Conservation (phyloP, 2,329 filamentous ascomycete species). For the Phaeosphaeria sp. region DNA sequence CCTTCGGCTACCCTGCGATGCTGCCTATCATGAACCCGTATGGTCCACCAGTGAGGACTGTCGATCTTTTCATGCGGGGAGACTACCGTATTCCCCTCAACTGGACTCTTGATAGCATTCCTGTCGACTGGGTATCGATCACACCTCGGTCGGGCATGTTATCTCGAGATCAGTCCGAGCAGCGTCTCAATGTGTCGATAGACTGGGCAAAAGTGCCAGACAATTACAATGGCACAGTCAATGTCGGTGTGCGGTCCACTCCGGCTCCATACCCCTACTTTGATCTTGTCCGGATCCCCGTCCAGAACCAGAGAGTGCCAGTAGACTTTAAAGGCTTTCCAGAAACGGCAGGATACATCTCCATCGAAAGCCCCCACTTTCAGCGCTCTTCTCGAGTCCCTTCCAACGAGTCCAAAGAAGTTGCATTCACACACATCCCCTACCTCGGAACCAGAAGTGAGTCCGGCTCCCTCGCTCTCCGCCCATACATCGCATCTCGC, state of each 20-base stretch:
- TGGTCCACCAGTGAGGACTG: slow-evolving; percentile 15
- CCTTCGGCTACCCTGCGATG: slow-evolving; percentile 45
- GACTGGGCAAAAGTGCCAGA: slow-evolving; percentile 21
- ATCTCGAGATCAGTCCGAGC: slow-evolving; percentile 13
- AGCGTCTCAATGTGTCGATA: slow-evolving; percentile 24
- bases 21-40: slow-evolving; percentile 23
- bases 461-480: slow-evolving; percentile 23
- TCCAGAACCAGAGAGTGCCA: slow-evolving; percentile 17
- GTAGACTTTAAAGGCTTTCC: slow-evolving; percentile 20
- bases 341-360: slow-evolving; percentile 21
- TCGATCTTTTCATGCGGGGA: slow-evolving; percentile 25
- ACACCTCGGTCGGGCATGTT: slow-evolving; percentile 18
- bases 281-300: slow-evolving; percentile 21
- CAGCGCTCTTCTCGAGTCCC: slow-evolving; percentile 7
- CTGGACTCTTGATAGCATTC: slow-evolving; percentile 21
- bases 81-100: slow-evolving; percentile 23
- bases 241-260: slow-evolving; percentile 15
- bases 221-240: slow-evolving; percentile 15
- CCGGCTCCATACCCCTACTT: slow-evolving; percentile 23
- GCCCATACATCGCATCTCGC: slow-evolving; percentile 17
- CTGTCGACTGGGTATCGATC: slow-evolving; percentile 22
- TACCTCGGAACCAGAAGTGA: slow-evolving; percentile 21
- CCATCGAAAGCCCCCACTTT: slow-evolving; percentile 26
- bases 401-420: slow-evolving; percentile 3
- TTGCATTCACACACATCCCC: slow-evolving; percentile 17